Evolutionary conservation across 163 green algal species (phyloP).

Genomic region (Scenedesmus sp.): DNA sequence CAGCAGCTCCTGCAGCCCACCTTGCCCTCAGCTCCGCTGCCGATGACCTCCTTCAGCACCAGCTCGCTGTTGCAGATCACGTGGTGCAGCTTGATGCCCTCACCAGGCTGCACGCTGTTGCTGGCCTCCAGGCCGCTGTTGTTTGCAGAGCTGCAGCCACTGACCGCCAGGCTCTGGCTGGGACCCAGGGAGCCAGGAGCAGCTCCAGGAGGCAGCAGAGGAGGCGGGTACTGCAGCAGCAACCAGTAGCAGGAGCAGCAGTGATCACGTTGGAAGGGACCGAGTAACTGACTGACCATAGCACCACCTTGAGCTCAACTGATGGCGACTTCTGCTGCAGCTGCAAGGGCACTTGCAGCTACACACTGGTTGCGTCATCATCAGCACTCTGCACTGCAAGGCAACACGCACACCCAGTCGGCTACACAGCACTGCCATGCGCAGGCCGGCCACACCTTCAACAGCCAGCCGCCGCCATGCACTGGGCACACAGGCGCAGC

Average conservation of each 20-base stretch:
- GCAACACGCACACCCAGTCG: too few relatives aligned
- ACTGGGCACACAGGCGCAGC: background rate
- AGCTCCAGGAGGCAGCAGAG: background rate
- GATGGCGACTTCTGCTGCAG: too few relatives aligned
- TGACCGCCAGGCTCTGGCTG: background rate
- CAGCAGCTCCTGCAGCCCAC: background rate
- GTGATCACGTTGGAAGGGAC: too few relatives aligned
- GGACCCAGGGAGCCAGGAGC: background rate
- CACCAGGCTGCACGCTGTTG: background rate
- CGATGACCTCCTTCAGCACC: constrained; percentile 41
- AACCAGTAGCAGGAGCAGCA: background rate
- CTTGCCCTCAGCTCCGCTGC: constrained; percentile 49
- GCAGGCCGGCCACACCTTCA: too few relatives aligned
- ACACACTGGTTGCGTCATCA: background rate
- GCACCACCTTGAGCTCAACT: too few relatives aligned
- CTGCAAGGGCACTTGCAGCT: background rate
- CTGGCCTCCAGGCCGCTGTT: background rate
- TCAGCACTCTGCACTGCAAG: background rate
- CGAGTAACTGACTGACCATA: too few relatives aligned
- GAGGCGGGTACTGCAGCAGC: constrained; percentile 1
- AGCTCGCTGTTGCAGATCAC: constrained; percentile 44
- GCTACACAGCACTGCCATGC: too few relatives aligned
- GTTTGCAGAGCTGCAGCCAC: background rate
- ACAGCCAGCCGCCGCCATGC: too few relatives aligned
- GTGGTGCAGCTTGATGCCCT: constrained; percentile 19